Percentiles rank a stretch among this genome's conserved stretches.
phyloP scores from a whole-genome alignment of 2,329 filamentous ascomycete species.

The Fusarium penzigii region DNA sequence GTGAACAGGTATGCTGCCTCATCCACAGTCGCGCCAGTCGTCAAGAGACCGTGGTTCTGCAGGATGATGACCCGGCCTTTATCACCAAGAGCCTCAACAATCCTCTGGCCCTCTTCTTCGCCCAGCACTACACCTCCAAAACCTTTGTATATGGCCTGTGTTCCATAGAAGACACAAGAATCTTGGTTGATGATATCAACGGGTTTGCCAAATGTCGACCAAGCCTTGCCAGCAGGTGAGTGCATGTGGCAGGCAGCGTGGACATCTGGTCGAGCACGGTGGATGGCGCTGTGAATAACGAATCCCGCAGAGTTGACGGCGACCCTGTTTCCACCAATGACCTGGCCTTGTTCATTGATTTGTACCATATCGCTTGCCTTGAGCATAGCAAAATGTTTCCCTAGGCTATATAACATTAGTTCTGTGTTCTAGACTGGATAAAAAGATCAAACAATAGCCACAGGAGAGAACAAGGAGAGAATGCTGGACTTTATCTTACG shows the following conservation, averaged over 20 bases:
- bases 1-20: conserved; percentile 66
- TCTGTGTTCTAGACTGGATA: background rate
- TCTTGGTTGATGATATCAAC: conserved; percentile 64
- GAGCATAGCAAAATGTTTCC: conserved; percentile 59
- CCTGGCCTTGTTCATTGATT: conserved; percentile 40
- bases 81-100: conserved; percentile 56
- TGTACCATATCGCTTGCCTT: conserved; percentile 63
- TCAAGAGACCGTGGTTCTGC: conserved; percentile 64
- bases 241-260: conserved; percentile 62
- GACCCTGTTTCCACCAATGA: conserved; percentile 54
- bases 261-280: conserved; percentile 59
- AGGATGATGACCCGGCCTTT: conserved; percentile 56
- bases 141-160: conserved; percentile 57
- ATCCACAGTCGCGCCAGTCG: conserved; percentile 63
- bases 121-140: conserved; percentile 64
- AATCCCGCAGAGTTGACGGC: conserved; percentile 61
- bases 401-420: conserved; percentile 34
- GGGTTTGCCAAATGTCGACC: conserved; percentile 55
- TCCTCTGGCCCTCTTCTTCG: conserved; percentile 56
- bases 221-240: conserved; percentile 57
- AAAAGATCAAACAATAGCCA: too few relatives aligned
- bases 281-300: conserved; percentile 59
- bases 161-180: conserved; percentile 54
- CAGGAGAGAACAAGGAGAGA: too few relatives aligned
- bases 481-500: conserved; percentile 25